Evolutionary conservation across 257 asterid species (phyloP), one percentile per base, ranked within the genome.

Genomic region (Hygrophila difformis): DNA sequence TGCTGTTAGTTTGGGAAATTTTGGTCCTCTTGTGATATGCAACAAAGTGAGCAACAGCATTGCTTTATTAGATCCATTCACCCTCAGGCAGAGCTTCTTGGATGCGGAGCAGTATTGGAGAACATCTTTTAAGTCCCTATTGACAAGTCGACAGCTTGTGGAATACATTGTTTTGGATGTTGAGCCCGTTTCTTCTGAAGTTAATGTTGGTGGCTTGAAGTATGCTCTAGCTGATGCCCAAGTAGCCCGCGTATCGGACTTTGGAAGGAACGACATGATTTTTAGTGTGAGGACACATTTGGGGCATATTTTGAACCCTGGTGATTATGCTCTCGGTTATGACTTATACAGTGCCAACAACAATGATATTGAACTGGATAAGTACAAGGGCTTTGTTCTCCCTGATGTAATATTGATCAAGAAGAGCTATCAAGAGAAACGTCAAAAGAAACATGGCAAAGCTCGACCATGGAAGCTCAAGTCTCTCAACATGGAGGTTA

Each of bases 161-260:
- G 67, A 66, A 40, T 66, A 60, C 20, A 55, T 59, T 8, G 52
- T 59, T 16, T 49, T 59, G 8, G 51, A 59, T 13, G 47, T 66
- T 17, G 72, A 66, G 49, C 15, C 18, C 17, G 50, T 49, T 37
- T 60, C 63, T 15, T 49, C 58, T 22, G 67, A 60, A 55, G 55
- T 60, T 26, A 54, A 18, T 44, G 37, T 60, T 38, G 67, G 72
- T 21, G 72, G 68, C 4, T 15, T 23, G 6, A 55, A 43, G 18
- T 55, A 48, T 44, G 59, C 22, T 18, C 43, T 60, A 49, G 72
- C 72, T 12, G 72, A 54, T 13, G 58, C 53, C 19, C 63, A 59
- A 53, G 67, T 60, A 12, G 72, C 67, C 12, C 72, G 67, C 13
- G 59, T 59, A 36, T 53, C 67, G 6, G 72, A 65, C 59, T 59